A percentile compares a stretch with the other conserved stretches of the same genome.
Conservation (phyloP, 805 yeast genomes). For the Zygoascus biomembranicola region DNA sequence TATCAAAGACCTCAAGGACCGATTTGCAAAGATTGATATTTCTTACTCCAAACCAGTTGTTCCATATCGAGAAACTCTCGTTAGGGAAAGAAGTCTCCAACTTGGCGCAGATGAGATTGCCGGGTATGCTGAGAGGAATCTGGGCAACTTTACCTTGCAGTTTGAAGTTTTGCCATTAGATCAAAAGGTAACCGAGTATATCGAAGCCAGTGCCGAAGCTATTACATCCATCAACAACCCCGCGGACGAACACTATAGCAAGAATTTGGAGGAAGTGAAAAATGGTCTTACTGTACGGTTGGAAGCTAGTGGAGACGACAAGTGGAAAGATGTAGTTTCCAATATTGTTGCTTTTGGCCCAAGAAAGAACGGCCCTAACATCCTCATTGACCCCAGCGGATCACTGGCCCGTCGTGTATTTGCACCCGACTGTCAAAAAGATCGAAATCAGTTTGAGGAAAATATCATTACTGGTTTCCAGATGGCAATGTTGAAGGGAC, state of each 20-base stretch:
- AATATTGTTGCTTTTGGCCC: constrained; percentile 68
- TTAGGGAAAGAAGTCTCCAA: constrained; percentile 38
- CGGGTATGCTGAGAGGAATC: constrained; percentile 33
- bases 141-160: constrained; percentile 42
- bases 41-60: constrained; percentile 86
- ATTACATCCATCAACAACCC: background rate
- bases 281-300: background rate
- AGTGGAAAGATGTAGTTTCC: constrained; percentile 21
- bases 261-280: background rate
- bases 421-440: background rate
- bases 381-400: constrained; percentile 49
- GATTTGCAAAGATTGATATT: constrained; percentile 88
- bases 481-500: constrained; percentile 75
- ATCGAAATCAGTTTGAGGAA: constrained; percentile 39
- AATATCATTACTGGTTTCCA: constrained; percentile 78
- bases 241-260: background rate
- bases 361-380: constrained; percentile 64
- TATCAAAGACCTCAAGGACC: constrained; percentile 75
- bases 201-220: constrained; percentile 35
- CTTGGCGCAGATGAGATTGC: constrained; percentile 15
- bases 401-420: constrained; percentile 31
- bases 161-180: constrained; percentile 50
- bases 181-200: constrained; percentile 37
- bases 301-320: background rate
- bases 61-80: constrained; percentile 84